Evolutionary conservation across 2,329 filamentous ascomycete species (phyloP), one percentile per base, ranked within the genome.

Genomic region (Chaetothyriales sp.): DNA sequence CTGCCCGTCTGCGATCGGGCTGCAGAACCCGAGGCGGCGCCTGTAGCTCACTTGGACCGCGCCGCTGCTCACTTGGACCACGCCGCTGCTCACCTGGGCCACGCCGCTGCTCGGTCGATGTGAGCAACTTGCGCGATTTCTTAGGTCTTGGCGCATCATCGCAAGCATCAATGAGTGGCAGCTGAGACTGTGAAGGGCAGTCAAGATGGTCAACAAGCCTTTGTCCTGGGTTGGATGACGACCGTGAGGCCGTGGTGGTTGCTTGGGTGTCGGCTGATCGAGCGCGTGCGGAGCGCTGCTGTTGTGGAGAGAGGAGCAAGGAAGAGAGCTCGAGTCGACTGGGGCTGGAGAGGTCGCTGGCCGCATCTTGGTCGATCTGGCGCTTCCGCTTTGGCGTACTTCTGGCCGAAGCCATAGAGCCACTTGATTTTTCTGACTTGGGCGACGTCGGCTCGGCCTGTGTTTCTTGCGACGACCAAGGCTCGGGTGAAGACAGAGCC

Each of bases 321-420:
- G 56, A 33, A 33, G 52, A 58, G 43, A 60, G 47, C 5, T 55
- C 52, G 15, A 61, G 48, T 22, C 56, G 50, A 40, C 56, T 54
- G 19, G 57, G 59, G 43, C 53, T 59, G 18, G 57, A 49, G 4
- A 51, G 49, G 29, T 54, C 49, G 5, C 20, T 28, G 7, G 45
- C 15, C 6, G 49, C 50, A 5, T 50, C 49, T 7, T 53, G 44
- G 18, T 37, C 40, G 43, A 48, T 51, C 51, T 52, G 18, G 53
- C 57, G 53, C 54, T 56, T 56, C 20, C 58, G 50, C 47, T 55
- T 59, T 25, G 58, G 54, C 45, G 54, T 58, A 40, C 51, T 56
- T 13, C 19, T 50, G 18, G 45, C 48, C 40, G 48, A 33, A n/a
- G 19, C 28, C 37, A 50, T 54, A 9, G 50, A 47, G 22, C 9